Conservation (phyloP, 1,284 basidiomycete genomes). For the Melampsora medusae region DNA sequence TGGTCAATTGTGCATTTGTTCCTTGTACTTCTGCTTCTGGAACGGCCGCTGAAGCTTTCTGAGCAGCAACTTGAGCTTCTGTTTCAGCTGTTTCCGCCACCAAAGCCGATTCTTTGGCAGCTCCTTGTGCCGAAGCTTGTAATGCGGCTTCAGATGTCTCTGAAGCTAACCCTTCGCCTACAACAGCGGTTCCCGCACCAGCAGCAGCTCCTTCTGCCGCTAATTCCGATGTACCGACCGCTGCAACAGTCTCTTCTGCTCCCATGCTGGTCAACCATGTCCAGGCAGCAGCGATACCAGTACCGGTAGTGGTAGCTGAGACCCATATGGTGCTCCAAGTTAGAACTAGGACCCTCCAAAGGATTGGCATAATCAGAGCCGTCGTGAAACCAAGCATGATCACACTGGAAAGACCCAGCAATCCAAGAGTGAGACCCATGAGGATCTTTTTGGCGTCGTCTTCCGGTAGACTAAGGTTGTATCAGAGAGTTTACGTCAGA, state of each 20-base stretch:
- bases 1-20: not conserved
- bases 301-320: not conserved
- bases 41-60: not conserved
- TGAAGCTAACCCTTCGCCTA: not conserved
- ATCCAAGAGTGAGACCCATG: slow-evolving; percentile 3
- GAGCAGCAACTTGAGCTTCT: not conserved
- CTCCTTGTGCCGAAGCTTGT: not conserved
- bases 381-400: slow-evolving; percentile 16
- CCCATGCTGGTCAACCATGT: slow-evolving; percentile 12
- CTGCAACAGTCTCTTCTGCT: not conserved
- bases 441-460: slow-evolving; percentile 14
- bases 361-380: slow-evolving; percentile 18
- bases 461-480: slow-evolving; percentile 2
- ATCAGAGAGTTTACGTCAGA: not conserved
- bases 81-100: not conserved
- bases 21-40: not conserved
- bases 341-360: slow-evolving; percentile 6
- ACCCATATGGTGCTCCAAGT: not conserved
- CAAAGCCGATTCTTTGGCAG: not conserved
- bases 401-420: slow-evolving; percentile 18
- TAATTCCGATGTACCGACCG: slow-evolving; percentile 1
- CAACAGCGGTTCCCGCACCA: not conserved
- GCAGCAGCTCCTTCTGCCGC: slow-evolving; percentile 12
- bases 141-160: slow-evolving; percentile 5
- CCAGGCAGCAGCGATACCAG: slow-evolving; percentile 19